A percentile compares a stretch with the other conserved stretches of the same genome.
These are phyloP conservation scores for Arachnomyces sp. DNA, from an alignment of 2,329 filamentous ascomycete genomes.

Conservation along the genomic window DNA sequence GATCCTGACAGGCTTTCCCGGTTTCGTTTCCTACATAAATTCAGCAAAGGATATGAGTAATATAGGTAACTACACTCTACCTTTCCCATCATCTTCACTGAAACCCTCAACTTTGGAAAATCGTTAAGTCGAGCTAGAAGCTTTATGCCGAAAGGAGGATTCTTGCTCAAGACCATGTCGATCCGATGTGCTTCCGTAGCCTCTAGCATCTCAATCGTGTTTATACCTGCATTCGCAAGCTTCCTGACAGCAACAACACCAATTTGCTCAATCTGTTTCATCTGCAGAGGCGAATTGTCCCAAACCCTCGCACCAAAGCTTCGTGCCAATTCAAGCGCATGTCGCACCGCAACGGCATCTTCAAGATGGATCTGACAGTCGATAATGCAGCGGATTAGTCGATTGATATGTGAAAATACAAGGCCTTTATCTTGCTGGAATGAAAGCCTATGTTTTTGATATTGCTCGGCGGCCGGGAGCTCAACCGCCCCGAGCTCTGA, in stretches of 20 bases:
- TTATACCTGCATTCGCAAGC: conserved; percentile 63
- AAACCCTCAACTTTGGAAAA: conserved; percentile 63
- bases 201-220: conserved; percentile 63
- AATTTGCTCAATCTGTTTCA: conserved; percentile 75
- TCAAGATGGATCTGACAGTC: conserved; percentile 58
- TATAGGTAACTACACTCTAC: conserved; percentile 34
- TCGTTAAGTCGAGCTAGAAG: conserved; percentile 56
- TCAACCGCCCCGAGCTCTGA: conserved; percentile 62
- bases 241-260: conserved; percentile 69
- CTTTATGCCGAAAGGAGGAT: conserved; percentile 74
- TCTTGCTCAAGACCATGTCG: conserved; percentile 67
- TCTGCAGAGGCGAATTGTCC: conserved; percentile 74
- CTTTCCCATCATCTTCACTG: conserved; percentile 44
- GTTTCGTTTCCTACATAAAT: conserved; percentile 23
- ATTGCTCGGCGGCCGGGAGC: conserved; percentile 52
- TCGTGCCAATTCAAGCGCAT: conserved; percentile 68
- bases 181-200: conserved; percentile 62
- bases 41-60: conserved; percentile 25
- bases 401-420: conserved; percentile 61
- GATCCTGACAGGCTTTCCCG: conserved; percentile 45
- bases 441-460: conserved; percentile 47
- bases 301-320: conserved; percentile 68
- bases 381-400: conserved; percentile 66
- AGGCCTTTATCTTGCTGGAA: conserved; percentile 54
- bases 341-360: conserved; percentile 61